Evolutionary conservation across 169 alveolate genomes (phyloP).

Genomic region (Plasmodium cynomolgi): DNA sequence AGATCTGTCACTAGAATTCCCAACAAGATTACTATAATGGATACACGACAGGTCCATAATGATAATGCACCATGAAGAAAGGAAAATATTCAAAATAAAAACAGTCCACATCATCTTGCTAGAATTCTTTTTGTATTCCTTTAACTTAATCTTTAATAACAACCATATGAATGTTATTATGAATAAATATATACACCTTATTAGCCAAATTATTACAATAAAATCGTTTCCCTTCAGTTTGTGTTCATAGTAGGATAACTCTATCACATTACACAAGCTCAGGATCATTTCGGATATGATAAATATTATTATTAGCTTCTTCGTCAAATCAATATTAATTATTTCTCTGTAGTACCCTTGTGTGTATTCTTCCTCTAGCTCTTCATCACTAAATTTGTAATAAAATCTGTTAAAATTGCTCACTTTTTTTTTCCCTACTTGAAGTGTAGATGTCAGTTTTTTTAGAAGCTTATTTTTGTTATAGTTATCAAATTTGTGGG

Average conservation of each 20-base stretch:
- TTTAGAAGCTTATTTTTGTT: conserved; percentile 45
- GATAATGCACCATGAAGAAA: conserved; percentile 68
- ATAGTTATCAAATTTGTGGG: conserved; percentile 54
- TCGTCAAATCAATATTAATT: conserved; percentile 89
- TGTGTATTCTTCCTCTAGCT: conserved; percentile 89
- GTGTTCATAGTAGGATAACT: conserved; percentile 57
- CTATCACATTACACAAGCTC: conserved; percentile 85
- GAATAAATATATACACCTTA: conserved; percentile 86
- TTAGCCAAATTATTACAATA: conserved; percentile 88
- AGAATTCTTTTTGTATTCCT: conserved; percentile 59
- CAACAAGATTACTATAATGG: conserved; percentile 37
- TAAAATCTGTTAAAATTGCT: conserved; percentile 28
- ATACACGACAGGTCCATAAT: conserved; percentile 54
- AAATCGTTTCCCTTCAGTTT: conserved; percentile 69
- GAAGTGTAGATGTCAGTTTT: conserved; percentile 48
- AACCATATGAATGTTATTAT: conserved; percentile 89
- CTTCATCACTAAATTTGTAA: conserved; percentile 87
- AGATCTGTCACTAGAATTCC: conserved; percentile 17
- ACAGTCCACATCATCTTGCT: conserved; percentile 75
- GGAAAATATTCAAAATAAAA: conserved; percentile 65
- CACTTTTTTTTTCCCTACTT: conserved; percentile 20
- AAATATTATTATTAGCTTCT: conserved; percentile 88
- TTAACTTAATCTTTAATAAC: conserved; percentile 77
- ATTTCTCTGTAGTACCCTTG: conserved; percentile 85
- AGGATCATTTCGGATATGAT: conserved; percentile 85